A percentile compares a stretch with the other conserved stretches of the same genome.
Evolutionary conservation across 2,329 filamentous ascomycete species (phyloP).

Genomic region (Colletotrichum neosansevieriae): DNA sequence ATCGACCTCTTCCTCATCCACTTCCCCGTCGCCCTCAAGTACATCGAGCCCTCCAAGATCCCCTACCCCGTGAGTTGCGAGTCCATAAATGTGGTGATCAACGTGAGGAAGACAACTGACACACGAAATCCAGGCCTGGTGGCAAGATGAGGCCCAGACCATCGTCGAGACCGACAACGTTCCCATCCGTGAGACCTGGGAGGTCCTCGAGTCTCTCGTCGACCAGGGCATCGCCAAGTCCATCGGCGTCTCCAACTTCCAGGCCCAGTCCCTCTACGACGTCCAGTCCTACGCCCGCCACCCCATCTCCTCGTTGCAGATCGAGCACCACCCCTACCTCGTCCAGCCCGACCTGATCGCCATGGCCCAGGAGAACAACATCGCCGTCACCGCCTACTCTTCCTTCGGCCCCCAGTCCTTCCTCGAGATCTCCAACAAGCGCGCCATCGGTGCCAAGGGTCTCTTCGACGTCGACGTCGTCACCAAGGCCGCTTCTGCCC

Average conservation of each 20-base stretch:
- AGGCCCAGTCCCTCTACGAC: slow-evolving; percentile 68
- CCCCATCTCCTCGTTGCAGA: slow-evolving; percentile 69
- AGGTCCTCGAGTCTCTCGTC: too few relatives aligned
- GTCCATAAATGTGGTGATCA: too few relatives aligned
- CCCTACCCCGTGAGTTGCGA: slow-evolving; percentile 50
- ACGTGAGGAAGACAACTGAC: not conserved
- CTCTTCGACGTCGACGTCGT: slow-evolving; percentile 54
- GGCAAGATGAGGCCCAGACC: slow-evolving; percentile 56
- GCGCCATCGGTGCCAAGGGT: slow-evolving; percentile 44
- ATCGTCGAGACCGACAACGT: slow-evolving; percentile 49
- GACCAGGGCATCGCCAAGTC: too few relatives aligned
- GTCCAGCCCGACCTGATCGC: slow-evolving; percentile 68
- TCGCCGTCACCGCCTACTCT: slow-evolving; percentile 74
- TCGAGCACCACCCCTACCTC: slow-evolving; percentile 78
- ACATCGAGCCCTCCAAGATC: slow-evolving; percentile 54
- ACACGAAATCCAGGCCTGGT: slow-evolving; percentile 44
- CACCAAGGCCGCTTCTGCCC: slow-evolving; percentile 46
- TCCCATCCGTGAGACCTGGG: too few relatives aligned
- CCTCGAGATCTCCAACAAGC: slow-evolving; percentile 48
- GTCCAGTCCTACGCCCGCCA: slow-evolving; percentile 68
- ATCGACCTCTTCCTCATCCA: slow-evolving; percentile 79
- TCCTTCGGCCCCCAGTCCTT: slow-evolving; percentile 70
- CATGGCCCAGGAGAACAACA: slow-evolving; percentile 67
- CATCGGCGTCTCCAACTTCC: slow-evolving; percentile 52
- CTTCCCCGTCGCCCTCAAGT: slow-evolving; percentile 56